A percentile compares a stretch with the other conserved stretches of the same genome.
Evolutionary conservation across 345 rosid genomes (phyloP).

Genomic region (Anastatica hierochuntica): DNA sequence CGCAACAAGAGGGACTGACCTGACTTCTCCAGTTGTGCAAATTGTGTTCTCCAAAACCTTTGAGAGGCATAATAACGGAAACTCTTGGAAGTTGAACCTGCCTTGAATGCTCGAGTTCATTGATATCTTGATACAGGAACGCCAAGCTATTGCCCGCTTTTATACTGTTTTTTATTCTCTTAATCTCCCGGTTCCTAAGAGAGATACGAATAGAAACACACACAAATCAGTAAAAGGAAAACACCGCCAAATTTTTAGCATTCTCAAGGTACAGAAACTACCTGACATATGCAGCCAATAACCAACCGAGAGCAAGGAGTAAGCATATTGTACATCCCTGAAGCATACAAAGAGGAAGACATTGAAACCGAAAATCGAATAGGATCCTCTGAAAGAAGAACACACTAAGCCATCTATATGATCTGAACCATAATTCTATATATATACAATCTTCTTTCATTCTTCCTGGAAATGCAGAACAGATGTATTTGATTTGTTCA

Average conservation of each 20-base stretch:
- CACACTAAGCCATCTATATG: not conserved
- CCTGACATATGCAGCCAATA: conserved; percentile 83
- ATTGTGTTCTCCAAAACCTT: conserved; percentile 97
- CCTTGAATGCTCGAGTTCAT: conserved; percentile 75
- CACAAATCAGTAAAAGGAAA: conserved; percentile 1
- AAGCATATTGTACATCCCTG: conserved; percentile 86
- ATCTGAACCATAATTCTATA: too few species aligned
- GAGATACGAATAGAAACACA: not conserved
- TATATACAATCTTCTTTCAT: too few species aligned
- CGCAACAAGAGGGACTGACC: conserved; percentile 35
- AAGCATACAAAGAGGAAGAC: conserved; percentile 11
- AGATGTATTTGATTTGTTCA: too few species aligned
- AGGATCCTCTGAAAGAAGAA: not conserved
- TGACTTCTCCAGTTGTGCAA: conserved; percentile 93
- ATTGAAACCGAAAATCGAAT: not conserved
- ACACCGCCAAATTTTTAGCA: not conserved
- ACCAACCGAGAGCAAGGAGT: conserved; percentile 86
- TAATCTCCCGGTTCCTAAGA: conserved; percentile 81
- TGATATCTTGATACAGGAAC: conserved; percentile 67
- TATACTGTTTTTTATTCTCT: conserved; percentile 47
- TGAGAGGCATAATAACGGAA: conserved; percentile 82
- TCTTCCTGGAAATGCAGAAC: too few species aligned
- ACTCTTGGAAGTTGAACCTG: conserved; percentile 82
- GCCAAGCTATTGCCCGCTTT: conserved; percentile 82
- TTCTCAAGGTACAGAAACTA: conserved; percentile 13